Conservation (phyloP, 331 rosid species). For the Malus hybrid region DNA sequence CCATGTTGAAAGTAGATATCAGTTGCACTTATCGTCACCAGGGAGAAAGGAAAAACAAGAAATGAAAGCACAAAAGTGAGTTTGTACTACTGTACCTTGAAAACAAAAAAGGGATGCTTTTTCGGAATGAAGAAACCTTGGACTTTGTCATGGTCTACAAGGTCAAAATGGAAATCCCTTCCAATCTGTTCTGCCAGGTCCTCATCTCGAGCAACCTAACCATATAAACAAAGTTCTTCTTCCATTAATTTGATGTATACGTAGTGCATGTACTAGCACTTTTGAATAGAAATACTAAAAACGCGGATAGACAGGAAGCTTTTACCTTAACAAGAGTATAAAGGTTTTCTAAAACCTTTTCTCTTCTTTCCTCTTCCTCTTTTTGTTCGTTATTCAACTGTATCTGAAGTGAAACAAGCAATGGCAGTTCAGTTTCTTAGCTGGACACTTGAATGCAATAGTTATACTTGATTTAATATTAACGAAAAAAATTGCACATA, state of each 20-base stretch:
- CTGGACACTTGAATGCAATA: neutral
- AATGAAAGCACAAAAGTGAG: too few species aligned
- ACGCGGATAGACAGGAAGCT: neutral
- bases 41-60: too few species aligned
- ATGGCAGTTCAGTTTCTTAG: neutral
- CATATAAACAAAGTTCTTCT: conserved; percentile 7
- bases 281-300: too few species aligned
- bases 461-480: neutral
- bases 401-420: conserved; percentile 32
- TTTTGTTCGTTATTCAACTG: conserved; percentile 69
- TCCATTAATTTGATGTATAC: neutral
- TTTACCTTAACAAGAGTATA: conserved; percentile 55
- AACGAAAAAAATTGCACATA: too few species aligned
- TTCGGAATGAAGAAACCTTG: conserved; percentile 58
- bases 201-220: conserved; percentile 73
- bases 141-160: conserved; percentile 87
- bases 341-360: conserved; percentile 57
- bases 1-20: too few species aligned
- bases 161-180: conserved; percentile 64
- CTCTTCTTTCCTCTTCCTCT: conserved; percentile 57
- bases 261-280: neutral
- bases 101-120: conserved; percentile 41
- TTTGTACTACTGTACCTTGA: conserved; percentile 45
- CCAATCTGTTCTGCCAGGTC: conserved; percentile 75
- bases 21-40: too few species aligned